Conservation (phyloP, 192 early-diverging fungal species). For the Podila epicladia region DNA sequence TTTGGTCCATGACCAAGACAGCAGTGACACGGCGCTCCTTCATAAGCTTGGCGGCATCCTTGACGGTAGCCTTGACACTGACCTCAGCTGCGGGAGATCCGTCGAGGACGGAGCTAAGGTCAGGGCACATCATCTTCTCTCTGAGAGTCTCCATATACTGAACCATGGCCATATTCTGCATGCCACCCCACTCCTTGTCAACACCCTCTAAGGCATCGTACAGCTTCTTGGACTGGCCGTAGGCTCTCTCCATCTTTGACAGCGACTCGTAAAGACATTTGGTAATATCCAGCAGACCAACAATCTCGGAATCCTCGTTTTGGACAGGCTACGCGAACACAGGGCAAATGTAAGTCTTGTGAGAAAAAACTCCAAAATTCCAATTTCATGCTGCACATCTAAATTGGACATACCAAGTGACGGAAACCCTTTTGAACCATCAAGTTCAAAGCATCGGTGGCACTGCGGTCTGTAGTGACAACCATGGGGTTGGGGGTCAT, state of each 20-base stretch:
- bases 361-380: background rate
- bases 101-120: slow-evolving; percentile 85
- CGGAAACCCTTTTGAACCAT: slow-evolving; percentile 88
- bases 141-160: slow-evolving; percentile 79
- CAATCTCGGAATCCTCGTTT: slow-evolving; percentile 88
- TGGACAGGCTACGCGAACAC: slow-evolving; percentile 68
- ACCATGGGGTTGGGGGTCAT: slow-evolving; percentile 94
- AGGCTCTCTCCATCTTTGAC: slow-evolving; percentile 87
- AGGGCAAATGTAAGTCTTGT: too few relatives aligned
- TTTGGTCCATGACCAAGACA: slow-evolving; percentile 77
- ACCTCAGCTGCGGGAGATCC: slow-evolving; percentile 70
- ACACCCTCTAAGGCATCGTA: slow-evolving; percentile 84
- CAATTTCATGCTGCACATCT: too few relatives aligned
- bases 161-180: slow-evolving; percentile 70
- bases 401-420: slow-evolving; percentile 66
- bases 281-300: slow-evolving; percentile 86
- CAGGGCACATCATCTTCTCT: slow-evolving; percentile 92
- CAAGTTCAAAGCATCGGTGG: slow-evolving; percentile 83
- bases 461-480: slow-evolving; percentile 82
- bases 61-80: slow-evolving; percentile 69
- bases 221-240: slow-evolving; percentile 82
- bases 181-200: slow-evolving; percentile 83
- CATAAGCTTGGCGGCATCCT: slow-evolving; percentile 81
- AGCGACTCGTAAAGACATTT: slow-evolving; percentile 88
- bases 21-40: slow-evolving; percentile 77